These are phyloP conservation scores for Fusarium verticillioides DNA, from an alignment of 2,329 filamentous ascomycete species.

Conservation along the genomic window DNA sequence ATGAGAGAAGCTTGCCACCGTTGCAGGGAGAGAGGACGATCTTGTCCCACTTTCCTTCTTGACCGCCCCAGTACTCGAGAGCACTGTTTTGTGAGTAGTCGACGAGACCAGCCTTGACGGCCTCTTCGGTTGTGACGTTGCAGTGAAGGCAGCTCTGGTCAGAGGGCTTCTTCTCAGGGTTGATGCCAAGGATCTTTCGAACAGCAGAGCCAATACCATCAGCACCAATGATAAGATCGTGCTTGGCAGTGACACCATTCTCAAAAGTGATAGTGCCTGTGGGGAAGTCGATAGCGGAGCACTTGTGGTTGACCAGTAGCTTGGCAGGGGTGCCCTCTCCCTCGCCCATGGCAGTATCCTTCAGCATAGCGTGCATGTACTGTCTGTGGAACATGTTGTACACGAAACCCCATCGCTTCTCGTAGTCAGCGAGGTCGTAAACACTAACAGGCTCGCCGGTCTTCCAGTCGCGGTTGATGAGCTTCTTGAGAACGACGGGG, in stretches of 20 bases:
- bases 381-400: conserved; percentile 78
- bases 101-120: conserved; percentile 67
- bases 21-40: conserved; percentile 78
- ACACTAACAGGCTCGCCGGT: conserved; percentile 74
- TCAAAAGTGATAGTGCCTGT: conserved; percentile 62
- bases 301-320: conserved; percentile 67
- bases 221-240: conserved; percentile 72
- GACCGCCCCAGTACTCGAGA: conserved; percentile 77
- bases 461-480: conserved; percentile 77
- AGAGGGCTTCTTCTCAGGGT: conserved; percentile 67
- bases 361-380: conserved; percentile 75
- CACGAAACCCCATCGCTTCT: conserved; percentile 71
- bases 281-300: conserved; percentile 63
- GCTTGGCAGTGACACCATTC: conserved; percentile 60
- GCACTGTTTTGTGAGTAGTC: conserved; percentile 71
- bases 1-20: conserved; percentile 71
- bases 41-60: conserved; percentile 72
- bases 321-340: conserved; percentile 65
- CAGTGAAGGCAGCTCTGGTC: conserved; percentile 72
- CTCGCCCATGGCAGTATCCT: conserved; percentile 65
- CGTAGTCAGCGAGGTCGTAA: conserved; percentile 72
- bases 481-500: conserved; percentile 71
- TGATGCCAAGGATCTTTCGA: conserved; percentile 70
- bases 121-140: conserved; percentile 72
- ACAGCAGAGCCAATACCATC: conserved; percentile 76